These are phyloP conservation scores for Sarcomyxa edulis DNA, from an alignment of 768 basidiomycete genomes.

Conservation along the genomic window DNA sequence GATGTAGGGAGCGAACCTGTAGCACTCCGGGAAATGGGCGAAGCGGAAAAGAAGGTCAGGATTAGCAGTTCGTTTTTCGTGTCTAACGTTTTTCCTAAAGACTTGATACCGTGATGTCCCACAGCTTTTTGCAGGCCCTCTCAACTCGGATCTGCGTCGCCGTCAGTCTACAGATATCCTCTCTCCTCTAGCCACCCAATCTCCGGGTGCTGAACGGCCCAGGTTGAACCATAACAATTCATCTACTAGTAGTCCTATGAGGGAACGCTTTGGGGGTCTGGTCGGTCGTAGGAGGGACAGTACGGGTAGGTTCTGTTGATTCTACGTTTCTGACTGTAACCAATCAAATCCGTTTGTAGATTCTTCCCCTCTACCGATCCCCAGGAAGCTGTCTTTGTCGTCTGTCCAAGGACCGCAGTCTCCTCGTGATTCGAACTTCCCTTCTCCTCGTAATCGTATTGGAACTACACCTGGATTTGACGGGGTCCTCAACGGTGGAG, in stretches of 20 bases:
- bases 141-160: conserved; percentile 86
- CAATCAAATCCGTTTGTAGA: too few species aligned
- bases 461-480: conserved; percentile 61
- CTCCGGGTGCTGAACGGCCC: conserved; percentile 47
- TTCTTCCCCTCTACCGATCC: conserved; percentile 46
- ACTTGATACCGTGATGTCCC: too few species aligned
- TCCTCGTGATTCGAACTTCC: conserved; percentile 53
- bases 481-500: conserved; percentile 62
- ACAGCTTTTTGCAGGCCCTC: conserved; percentile 74
- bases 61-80: conserved; percentile 14
- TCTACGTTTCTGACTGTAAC: conserved; percentile 10
- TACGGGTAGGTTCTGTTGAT: conserved; percentile 42
- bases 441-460: conserved; percentile 65
- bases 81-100: conserved; percentile 19
- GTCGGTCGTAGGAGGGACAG: conserved; percentile 62
- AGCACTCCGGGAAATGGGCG: conserved; percentile 72
- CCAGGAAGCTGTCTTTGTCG: conserved; percentile 69
- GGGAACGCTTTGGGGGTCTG: conserved; percentile 60
- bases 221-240: conserved; percentile 49
- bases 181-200: conserved; percentile 49
- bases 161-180: conserved; percentile 77
- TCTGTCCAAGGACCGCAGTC: conserved; percentile 51
- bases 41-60: conserved; percentile 84
- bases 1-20: conserved; percentile 71
- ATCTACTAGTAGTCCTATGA: conserved; percentile 49